phyloP scores from a whole-genome alignment of 495 filamentous ascomycete genomes.

The Aspergillus saccharolyticus region DNA sequence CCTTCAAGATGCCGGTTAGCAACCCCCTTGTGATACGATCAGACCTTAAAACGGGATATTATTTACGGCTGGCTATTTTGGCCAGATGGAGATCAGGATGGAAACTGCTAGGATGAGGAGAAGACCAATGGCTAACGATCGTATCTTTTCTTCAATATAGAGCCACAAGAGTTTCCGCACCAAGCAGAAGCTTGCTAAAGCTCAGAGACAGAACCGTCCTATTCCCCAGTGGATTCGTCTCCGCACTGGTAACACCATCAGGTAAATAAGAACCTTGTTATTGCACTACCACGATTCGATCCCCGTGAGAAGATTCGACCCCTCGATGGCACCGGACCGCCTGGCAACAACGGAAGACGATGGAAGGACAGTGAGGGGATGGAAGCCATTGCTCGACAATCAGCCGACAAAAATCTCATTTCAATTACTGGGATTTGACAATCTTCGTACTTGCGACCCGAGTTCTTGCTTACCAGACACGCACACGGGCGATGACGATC shows the following conservation, averaged over 20 bases:
- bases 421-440: not conserved
- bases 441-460: not conserved
- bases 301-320: not conserved
- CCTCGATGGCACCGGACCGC: not conserved
- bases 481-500: not conserved
- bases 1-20: conserved; percentile 82
- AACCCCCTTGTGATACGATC: conserved; percentile 8
- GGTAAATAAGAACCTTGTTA: conserved; percentile 52
- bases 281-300: conserved; percentile 6
- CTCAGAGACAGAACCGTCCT: conserved; percentile 98
- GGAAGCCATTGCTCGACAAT: not conserved
- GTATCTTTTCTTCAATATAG: conserved; percentile 41
- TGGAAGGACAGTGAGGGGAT: not conserved
- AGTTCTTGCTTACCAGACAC: not conserved
- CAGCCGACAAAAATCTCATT: not conserved
- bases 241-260: conserved; percentile 96
- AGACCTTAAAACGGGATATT: not conserved
- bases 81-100: not conserved
- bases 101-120: not conserved
- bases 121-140: conserved; percentile 20
- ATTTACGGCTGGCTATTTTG: not conserved
- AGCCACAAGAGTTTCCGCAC: conserved; percentile 98
- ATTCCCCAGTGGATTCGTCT: conserved; percentile 99
- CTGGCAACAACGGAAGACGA: not conserved
- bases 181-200: conserved; percentile 99